These are phyloP conservation scores for Papiliotrema terrestris DNA, from an alignment of 1,284 basidiomycete species.

Conservation along the genomic window DNA sequence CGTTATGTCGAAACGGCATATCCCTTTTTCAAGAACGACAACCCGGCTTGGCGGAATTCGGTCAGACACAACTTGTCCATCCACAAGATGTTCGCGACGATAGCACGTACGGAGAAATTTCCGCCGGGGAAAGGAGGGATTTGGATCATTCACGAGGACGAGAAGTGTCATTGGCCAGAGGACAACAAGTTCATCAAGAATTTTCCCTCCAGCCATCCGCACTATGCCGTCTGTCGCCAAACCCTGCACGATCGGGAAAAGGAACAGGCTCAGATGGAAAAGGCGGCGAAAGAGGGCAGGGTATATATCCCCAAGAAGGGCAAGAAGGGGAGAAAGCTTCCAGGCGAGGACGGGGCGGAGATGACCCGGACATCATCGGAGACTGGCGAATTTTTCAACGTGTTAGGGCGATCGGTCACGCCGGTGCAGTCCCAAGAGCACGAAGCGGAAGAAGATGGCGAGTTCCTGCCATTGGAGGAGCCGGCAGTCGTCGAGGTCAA, in stretches of 20 bases:
- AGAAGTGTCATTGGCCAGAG: conserved; percentile 44
- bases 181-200: conserved; percentile 48
- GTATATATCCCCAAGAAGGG: conserved; percentile 45
- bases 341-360: conserved; percentile 13
- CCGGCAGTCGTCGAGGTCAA: not conserved
- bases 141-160: conserved; percentile 48
- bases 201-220: conserved; percentile 38
- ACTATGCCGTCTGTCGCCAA: conserved; percentile 40
- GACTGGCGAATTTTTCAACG: conserved; percentile 5
- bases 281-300: conserved; percentile 38
- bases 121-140: conserved; percentile 49
- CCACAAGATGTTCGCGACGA: conserved; percentile 72
- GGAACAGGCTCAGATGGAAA: conserved; percentile 38
- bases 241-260: conserved; percentile 39
- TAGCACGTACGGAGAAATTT: conserved; percentile 46
- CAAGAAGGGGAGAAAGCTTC: conserved; percentile 36
- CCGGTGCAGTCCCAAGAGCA: conserved; percentile 5
- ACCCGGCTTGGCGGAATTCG: conserved; percentile 86
- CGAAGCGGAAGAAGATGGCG: conserved; percentile 31
- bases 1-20: conserved; percentile 91
- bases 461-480: conserved; percentile 29
- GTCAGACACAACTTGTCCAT: conserved; percentile 88
- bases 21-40: conserved; percentile 86
- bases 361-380: conserved; percentile 18
- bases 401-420: conserved; percentile 7